These are phyloP conservation scores for Diaporthe caulivora DNA, from an alignment of 2,329 filamentous ascomycete species.

Conservation along the genomic window DNA sequence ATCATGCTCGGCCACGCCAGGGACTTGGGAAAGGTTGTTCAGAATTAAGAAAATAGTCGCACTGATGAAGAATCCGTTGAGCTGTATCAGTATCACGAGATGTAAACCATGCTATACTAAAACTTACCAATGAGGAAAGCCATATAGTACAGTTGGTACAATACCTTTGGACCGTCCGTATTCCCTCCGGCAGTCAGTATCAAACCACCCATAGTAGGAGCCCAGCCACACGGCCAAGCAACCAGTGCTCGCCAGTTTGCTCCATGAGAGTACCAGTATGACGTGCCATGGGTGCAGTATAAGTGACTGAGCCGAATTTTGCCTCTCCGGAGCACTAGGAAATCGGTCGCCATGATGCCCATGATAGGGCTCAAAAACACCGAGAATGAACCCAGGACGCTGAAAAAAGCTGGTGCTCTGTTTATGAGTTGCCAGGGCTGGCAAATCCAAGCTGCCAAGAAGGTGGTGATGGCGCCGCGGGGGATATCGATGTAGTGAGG, in stretches of 20 bases:
- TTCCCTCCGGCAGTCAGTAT: constrained; percentile 50
- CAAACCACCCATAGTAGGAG: constrained; percentile 56
- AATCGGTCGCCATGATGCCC: constrained; percentile 54
- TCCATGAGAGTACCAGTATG: constrained; percentile 58
- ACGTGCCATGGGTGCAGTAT: constrained; percentile 50
- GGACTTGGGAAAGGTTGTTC: constrained; percentile 55
- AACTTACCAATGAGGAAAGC: constrained; percentile 57
- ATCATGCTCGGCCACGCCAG: constrained; percentile 57
- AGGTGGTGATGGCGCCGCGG: constrained; percentile 48
- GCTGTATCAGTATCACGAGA: not conserved
- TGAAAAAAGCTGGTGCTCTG: constrained; percentile 46
- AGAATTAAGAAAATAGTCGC: constrained; percentile 44
- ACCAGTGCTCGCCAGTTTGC: constrained; percentile 57
- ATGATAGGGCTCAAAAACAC: constrained; percentile 55
- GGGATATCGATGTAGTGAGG: constrained; percentile 48
- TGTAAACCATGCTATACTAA: not conserved
- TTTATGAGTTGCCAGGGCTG: constrained; percentile 51
- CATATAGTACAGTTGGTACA: constrained; percentile 61
- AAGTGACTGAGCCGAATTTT: constrained; percentile 52
- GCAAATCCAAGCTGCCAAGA: constrained; percentile 47
- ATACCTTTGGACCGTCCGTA: constrained; percentile 47
- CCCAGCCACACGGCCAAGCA: constrained; percentile 58
- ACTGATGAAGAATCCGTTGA: constrained; percentile 54
- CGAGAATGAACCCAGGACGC: constrained; percentile 54
- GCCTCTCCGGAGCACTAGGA: constrained; percentile 50